These are phyloP conservation scores for Metarhizium rileyi DNA, from an alignment of 2,329 filamentous ascomycete genomes.

Conservation along the genomic window DNA sequence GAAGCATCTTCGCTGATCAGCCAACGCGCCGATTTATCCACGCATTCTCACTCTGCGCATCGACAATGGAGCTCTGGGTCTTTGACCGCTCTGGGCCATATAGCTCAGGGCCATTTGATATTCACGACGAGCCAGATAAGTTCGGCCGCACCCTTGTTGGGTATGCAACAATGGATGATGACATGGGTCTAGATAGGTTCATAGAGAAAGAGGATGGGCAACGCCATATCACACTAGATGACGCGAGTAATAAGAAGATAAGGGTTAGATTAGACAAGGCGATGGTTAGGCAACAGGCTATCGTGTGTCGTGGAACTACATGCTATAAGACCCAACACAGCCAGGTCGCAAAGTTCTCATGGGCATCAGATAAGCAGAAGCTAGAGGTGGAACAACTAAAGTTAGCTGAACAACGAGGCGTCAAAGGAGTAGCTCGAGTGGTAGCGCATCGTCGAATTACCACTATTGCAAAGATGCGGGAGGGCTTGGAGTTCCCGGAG, in stretches of 20 bases:
- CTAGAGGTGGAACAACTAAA: conserved; percentile 11
- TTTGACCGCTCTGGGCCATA: conserved; percentile 15
- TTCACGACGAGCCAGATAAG: conserved; percentile 10
- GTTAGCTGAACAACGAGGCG: conserved; percentile 7
- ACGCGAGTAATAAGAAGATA: background rate
- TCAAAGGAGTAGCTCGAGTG: conserved; percentile 10
- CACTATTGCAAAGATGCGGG: conserved; percentile 8
- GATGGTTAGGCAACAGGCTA: conserved; percentile 7
- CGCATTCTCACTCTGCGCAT: conserved; percentile 7
- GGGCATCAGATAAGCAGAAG: conserved; percentile 1
- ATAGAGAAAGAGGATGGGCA: background rate
- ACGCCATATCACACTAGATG: conserved; percentile 4
- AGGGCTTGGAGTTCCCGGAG: conserved; percentile 5
- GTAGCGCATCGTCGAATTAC: conserved; percentile 10
- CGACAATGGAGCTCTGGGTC: conserved; percentile 14
- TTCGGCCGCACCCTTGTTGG: conserved; percentile 11
- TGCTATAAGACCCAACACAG: conserved; percentile 9
- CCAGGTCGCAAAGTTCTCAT: conserved; percentile 13
- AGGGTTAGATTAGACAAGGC: conserved; percentile 1
- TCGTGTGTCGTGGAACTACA: conserved; percentile 12
- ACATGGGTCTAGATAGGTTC: conserved; percentile 10
- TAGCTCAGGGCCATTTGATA: conserved; percentile 9
- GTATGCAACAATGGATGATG: conserved; percentile 12
- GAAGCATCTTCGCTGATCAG: conserved; percentile 9
- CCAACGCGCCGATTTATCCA: conserved; percentile 14